Evolutionary conservation across 2,329 filamentous ascomycete species (phyloP).

Genomic region (Penicillium decumbens): DNA sequence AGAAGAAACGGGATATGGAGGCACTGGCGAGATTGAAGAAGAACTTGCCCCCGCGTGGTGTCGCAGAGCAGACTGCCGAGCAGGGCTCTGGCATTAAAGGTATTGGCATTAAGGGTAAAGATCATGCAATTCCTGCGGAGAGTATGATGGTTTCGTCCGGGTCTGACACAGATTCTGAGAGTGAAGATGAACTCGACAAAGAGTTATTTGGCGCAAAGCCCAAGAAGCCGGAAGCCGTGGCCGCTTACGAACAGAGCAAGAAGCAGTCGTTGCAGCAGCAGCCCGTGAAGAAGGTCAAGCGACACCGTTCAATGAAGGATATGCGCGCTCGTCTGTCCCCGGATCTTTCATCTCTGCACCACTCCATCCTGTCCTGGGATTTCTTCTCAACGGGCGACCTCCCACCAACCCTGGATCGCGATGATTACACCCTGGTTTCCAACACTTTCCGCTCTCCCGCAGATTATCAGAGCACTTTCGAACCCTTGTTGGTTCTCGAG

Average conservation of each 20-base stretch:
- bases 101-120: constrained; percentile 70
- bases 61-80: constrained; percentile 57
- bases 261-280: constrained; percentile 53
- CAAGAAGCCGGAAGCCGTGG: constrained; percentile 38
- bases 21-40: constrained; percentile 66
- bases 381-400: constrained; percentile 87
- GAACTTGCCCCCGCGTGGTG: constrained; percentile 46
- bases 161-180: constrained; percentile 64
- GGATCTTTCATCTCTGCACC: constrained; percentile 78
- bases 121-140: constrained; percentile 65
- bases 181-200: constrained; percentile 69
- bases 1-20: constrained; percentile 66
- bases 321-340: constrained; percentile 90
- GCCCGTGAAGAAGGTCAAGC: constrained; percentile 78
- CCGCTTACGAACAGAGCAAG: constrained; percentile 47
- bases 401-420: constrained; percentile 67
- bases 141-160: constrained; percentile 82
- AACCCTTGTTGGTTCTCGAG: constrained; percentile 83
- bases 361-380: constrained; percentile 85
- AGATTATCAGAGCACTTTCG: constrained; percentile 84
- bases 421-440: constrained; percentile 69
- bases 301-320: constrained; percentile 79
- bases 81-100: constrained; percentile 74
- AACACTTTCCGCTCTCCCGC: constrained; percentile 70
- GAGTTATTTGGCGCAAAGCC: constrained; percentile 57